These are phyloP conservation scores for Penicillium bovifimosum DNA, from an alignment of 495 filamentous ascomycete genomes.

Conservation along the genomic window DNA sequence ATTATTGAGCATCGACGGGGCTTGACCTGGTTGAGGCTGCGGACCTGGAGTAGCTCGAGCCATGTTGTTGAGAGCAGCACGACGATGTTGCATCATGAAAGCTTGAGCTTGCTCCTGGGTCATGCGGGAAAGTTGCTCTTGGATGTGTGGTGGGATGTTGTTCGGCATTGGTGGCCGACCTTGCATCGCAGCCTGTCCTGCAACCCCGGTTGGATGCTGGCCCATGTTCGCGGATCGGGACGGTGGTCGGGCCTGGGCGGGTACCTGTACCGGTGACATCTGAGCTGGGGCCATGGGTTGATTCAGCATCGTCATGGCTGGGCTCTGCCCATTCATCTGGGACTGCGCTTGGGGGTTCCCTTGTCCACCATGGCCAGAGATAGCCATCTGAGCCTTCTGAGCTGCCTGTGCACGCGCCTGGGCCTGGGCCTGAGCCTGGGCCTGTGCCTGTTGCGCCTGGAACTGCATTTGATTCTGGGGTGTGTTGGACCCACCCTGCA, in stretches of 20 bases:
- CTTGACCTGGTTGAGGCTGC: constrained; percentile 34
- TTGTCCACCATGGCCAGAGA: constrained; percentile 35
- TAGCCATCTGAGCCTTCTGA: constrained; percentile 47
- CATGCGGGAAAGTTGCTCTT: constrained; percentile 34
- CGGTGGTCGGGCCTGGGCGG: constrained; percentile 35
- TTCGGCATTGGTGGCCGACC: constrained; percentile 32
- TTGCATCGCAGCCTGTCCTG: constrained; percentile 31
- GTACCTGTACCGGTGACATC: constrained; percentile 39
- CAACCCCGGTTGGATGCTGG: constrained; percentile 28
- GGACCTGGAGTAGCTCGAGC: constrained; percentile 27
- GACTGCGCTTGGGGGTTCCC: constrained; percentile 31
- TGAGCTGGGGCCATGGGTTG: constrained; percentile 48
- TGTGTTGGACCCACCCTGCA: constrained; percentile 30
- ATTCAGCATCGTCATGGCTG: constrained; percentile 56
- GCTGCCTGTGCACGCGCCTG: constrained; percentile 41
- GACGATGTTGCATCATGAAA: constrained; percentile 35
- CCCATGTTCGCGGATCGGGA: constrained; percentile 33
- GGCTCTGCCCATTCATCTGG: constrained; percentile 45
- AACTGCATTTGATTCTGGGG: constrained; percentile 40
- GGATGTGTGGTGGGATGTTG: constrained; percentile 29
- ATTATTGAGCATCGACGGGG: constrained; percentile 33
- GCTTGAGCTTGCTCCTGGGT: constrained; percentile 30
- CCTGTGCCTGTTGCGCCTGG: constrained; percentile 30
- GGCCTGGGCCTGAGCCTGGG: constrained; percentile 34
- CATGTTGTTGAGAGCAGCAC: constrained; percentile 26